phyloP scores from a whole-genome alignment of 345 rosid genomes.

The Cardamine chenopodiifolia region DNA sequence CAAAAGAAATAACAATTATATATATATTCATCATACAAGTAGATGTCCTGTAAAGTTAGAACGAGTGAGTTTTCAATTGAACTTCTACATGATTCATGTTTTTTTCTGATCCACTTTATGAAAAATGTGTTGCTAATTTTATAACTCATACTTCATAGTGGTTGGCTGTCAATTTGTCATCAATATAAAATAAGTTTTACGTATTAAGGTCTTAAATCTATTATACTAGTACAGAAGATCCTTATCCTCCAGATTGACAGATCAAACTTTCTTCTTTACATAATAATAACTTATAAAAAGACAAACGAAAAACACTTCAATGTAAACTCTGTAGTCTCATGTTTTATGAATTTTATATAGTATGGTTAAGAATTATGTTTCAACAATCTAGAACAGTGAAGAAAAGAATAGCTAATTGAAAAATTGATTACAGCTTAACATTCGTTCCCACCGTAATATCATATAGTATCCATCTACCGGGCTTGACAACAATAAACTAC shows the following conservation, averaged over 20 bases:
- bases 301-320: not conserved
- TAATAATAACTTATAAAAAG: not conserved
- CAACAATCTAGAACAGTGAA: not conserved
- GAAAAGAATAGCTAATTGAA: not conserved
- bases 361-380: not conserved
- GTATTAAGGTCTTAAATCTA: not conserved
- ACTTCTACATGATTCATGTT: slow-evolving; percentile 30
- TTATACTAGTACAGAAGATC: slow-evolving; percentile 1
- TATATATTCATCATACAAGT: slow-evolving; percentile 11
- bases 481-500: not conserved
- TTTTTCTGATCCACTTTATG: slow-evolving; percentile 21
- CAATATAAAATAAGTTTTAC: not conserved
- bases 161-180: slow-evolving; percentile 6
- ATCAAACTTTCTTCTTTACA: slow-evolving; percentile 40
- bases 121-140: slow-evolving; percentile 4
- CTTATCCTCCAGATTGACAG: slow-evolving; percentile 36
- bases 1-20: slow-evolving; percentile 2
- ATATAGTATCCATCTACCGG: not conserved
- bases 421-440: not conserved
- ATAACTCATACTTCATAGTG: slow-evolving; percentile 7
- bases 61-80: slow-evolving; percentile 21
- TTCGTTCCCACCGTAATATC: not conserved
- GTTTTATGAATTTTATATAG: not conserved
- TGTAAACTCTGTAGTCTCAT: slow-evolving; percentile 25
- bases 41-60: slow-evolving; percentile 34